Percentiles rank a stretch among this genome's conserved stretches.
phyloP scores from a whole-genome alignment of 108 stramenopile genomes.

The Fistulifera solaris region DNA sequence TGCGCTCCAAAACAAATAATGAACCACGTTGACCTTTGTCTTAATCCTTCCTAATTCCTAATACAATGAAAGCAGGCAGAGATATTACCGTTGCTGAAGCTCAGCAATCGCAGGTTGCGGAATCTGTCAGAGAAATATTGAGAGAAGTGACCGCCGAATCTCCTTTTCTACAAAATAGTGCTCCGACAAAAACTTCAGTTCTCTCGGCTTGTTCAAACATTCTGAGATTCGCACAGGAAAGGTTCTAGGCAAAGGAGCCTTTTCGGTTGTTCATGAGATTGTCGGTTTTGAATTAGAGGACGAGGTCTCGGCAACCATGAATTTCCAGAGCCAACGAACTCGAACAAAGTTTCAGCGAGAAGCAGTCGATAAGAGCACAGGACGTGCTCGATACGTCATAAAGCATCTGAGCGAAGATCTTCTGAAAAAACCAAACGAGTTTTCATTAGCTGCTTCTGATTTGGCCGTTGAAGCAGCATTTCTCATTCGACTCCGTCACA shows the following conservation, averaged over 20 bases:
- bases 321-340: conserved; percentile 6
- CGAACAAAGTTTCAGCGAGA: conserved; percentile 8
- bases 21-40: too few relatives aligned
- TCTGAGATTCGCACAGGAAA: conserved; percentile 27
- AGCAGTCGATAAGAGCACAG: conserved; percentile 1
- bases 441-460: conserved; percentile 48
- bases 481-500: conserved; percentile 54
- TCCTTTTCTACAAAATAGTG: too few relatives aligned
- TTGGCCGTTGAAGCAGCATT: conserved; percentile 68
- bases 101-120: too few relatives aligned
- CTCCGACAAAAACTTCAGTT: too few relatives aligned
- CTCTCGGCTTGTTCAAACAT: conserved; percentile 16
- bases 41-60: too few relatives aligned
- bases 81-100: too few relatives aligned
- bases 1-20: too few relatives aligned
- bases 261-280: conserved; percentile 47
- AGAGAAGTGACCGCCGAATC: too few relatives aligned
- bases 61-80: too few relatives aligned
- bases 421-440: conserved; percentile 26
- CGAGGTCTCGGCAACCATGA: neutral
- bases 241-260: conserved; percentile 41
- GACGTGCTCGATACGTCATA: conserved; percentile 35
- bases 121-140: too few relatives aligned
- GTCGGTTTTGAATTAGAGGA: conserved; percentile 12
- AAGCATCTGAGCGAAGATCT: conserved; percentile 38